Evolutionary conservation across 2,329 filamentous ascomycete species (phyloP), one percentile per base, ranked within the genome.

Genomic region (Ascochyta pisi): DNA sequence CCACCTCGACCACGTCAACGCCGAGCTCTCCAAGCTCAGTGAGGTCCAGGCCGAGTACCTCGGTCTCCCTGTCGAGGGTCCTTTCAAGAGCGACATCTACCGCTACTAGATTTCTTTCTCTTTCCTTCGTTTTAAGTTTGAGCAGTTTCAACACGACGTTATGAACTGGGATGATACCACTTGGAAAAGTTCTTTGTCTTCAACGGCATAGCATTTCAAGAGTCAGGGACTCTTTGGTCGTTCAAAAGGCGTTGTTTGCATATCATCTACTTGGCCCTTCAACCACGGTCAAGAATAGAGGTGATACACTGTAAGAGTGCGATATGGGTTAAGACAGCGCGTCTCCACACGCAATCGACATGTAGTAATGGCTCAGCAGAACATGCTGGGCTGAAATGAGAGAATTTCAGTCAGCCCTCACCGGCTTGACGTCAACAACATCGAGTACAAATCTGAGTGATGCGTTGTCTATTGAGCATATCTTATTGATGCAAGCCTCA

Each of bases 81-180:
- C 95, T 72, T 99, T 86, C 90, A 99, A 99, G 92, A 84, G 84
- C 81, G 94, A 98, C 70, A 91, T 93, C 86, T 93, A 91, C 77
- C 74, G 74, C 57, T 76, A 76, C 71, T 76, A 76, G 70, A 71
- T 68, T 69, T 71, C 51, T 69, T 73, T 68, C 42, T 57, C 54
- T 61, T 58, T 57, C 47, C 46, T 54, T 49, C 34, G 26, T 55
- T 35, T 60, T 60, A 52, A 50, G 61, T 61, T 65, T 66, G 59
- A 55, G 63, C 68, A 67, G 71, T 77, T 79, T 79, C 81, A 84
- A 83, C 81, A 84, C 81, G 80, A 82, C 79, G 75, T 83, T 79
- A 86, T 81, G 83, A 85, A 79, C 67, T 73, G 67, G 70, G 80
- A 85, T 82, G 83, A 85, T 82, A 77, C 79, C 79, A 73, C 64